Base-by-base conservation (phyloP, 306 rosid genomes). In the Canavalia gladiata region DNA sequence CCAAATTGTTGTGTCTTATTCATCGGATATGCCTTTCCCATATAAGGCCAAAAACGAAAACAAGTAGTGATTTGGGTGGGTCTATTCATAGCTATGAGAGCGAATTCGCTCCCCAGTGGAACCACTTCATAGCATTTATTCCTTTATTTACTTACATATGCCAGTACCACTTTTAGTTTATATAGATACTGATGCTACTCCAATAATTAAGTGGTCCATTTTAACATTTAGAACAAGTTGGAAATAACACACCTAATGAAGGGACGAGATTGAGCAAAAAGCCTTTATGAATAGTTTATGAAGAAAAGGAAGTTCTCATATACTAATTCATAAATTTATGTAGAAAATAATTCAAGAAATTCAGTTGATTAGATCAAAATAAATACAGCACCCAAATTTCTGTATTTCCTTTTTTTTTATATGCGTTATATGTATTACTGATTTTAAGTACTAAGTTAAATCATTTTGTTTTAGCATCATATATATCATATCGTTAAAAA, bases 11-110 rank as follows among this genome's bases (percentile, higher is more conserved):
- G 29, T 2, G 35, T 55, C 28, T 39, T 66, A 66, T 7, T 78
- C 37, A 78, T 56, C 7, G 33, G 7, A 80, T 49, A 68, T 79
- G 66, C 51, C 62, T 68, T 43, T 50, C 76, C 4, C 13, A 68
- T 54, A 51, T 51, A 43, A 42, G 82, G 35, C 30, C 82, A 68
- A 78, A 18, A 68, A 68, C 30, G 5, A 10, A 82, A 49, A 9
- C 68, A 60, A 42, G 73, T 11, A 59, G 58, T 46, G 46, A 82
- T 6, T 68, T 28, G 31, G 33, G 75, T 77, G 70, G 75, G 63
- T 49, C 47, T 7, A 46, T 79, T 79, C 62, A 46, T 0, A 28
- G 6, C 39, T 8, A 3, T 25, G 62, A 47, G 51, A 35, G 51
- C 8, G 63, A 59, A 33, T 65, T 64, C 52, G 57, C 81, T 0